Evolutionary conservation across 2,329 filamentous ascomycete genomes (phyloP).

Genomic region (Teratosphaeria epicoccoides): DNA sequence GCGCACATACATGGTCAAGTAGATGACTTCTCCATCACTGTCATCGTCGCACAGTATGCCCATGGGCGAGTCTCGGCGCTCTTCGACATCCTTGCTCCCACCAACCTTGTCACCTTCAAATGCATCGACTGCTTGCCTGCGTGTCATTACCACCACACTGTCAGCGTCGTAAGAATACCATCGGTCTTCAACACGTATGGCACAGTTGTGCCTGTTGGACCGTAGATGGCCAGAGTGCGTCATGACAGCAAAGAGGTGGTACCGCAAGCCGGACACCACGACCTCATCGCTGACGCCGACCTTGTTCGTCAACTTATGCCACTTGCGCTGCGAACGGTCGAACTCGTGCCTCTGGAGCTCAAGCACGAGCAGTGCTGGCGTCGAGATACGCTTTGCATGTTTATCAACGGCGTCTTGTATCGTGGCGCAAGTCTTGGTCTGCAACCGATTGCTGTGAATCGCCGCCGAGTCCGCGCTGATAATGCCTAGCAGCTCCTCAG

Average conservation of each 20-base stretch:
- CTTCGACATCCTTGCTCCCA: neutral
- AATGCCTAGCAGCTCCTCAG: slow-evolving; percentile 17
- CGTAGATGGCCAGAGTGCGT: slow-evolving; percentile 49
- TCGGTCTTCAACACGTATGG: slow-evolving; percentile 43
- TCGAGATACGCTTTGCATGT: slow-evolving; percentile 13
- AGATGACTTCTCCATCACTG: slow-evolving; percentile 14
- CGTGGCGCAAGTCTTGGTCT: slow-evolving; percentile 22
- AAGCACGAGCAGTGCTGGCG: slow-evolving; percentile 30
- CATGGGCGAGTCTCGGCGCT: slow-evolving; percentile 13
- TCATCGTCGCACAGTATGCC: slow-evolving; percentile 7
- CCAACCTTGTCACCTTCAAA: slow-evolving; percentile 13
- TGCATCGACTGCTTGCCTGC: slow-evolving; percentile 41
- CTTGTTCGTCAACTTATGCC: slow-evolving; percentile 46
- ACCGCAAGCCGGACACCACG: slow-evolving; percentile 37
- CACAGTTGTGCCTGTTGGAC: slow-evolving; percentile 49
- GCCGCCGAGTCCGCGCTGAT: slow-evolving; percentile 10
- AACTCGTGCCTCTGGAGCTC: slow-evolving; percentile 49
- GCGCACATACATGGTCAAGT: slow-evolving; percentile 18
- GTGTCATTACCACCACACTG: slow-evolving; percentile 45
- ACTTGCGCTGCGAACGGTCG: slow-evolving; percentile 43
- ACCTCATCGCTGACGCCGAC: slow-evolving; percentile 47
- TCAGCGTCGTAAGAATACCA: slow-evolving; percentile 50
- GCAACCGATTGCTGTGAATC: slow-evolving; percentile 16
- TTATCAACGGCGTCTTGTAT: slow-evolving; percentile 34
- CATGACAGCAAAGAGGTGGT: slow-evolving; percentile 50